A percentile compares a stretch with the other conserved stretches of the same genome.
Evolutionary conservation across 257 asterid species (phyloP).

Genomic region (Rubia yunnanensis): DNA sequence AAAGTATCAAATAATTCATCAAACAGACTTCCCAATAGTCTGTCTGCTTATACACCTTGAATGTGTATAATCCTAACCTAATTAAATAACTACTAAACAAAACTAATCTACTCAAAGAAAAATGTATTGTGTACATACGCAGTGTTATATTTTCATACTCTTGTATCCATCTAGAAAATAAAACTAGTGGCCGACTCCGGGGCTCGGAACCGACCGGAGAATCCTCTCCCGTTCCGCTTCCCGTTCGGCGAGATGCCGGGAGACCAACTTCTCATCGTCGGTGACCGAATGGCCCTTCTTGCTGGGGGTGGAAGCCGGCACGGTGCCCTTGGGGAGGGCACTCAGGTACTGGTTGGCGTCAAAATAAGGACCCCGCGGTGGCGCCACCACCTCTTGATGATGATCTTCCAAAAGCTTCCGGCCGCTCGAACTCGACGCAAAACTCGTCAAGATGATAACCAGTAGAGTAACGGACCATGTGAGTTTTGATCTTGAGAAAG

Average conservation of each 20-base stretch:
- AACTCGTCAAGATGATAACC: constrained; percentile 19
- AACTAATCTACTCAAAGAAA: no score
- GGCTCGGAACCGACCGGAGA: constrained; percentile 69
- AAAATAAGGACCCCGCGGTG: constrained; percentile 5
- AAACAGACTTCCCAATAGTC: no score
- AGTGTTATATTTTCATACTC: no score
- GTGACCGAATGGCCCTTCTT: constrained; percentile 35
- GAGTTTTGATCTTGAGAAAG: constrained; percentile 4
- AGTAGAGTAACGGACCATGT: constrained; percentile 20
- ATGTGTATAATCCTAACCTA: constrained; percentile 12
- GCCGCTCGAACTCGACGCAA: constrained; percentile 18
- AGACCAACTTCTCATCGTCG: constrained; percentile 28
- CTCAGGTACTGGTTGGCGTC: constrained; percentile 23
- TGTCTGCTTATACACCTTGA: constrained; percentile 11
- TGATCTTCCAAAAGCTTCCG: constrained; percentile 33
- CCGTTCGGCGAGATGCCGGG: constrained; percentile 42
- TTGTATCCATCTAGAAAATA: not conserved
- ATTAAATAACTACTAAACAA: not conserved
- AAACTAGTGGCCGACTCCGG: constrained; percentile 52
- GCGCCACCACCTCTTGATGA: no score
- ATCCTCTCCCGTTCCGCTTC: no score
- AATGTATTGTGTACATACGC: not conserved
- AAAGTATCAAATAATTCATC: no score
- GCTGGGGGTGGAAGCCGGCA: constrained; percentile 46
- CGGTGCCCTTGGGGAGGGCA: constrained; percentile 46